These are phyloP conservation scores for Rhizopogon vesiculosus DNA, from an alignment of 768 basidiomycete species.

Conservation along the genomic window DNA sequence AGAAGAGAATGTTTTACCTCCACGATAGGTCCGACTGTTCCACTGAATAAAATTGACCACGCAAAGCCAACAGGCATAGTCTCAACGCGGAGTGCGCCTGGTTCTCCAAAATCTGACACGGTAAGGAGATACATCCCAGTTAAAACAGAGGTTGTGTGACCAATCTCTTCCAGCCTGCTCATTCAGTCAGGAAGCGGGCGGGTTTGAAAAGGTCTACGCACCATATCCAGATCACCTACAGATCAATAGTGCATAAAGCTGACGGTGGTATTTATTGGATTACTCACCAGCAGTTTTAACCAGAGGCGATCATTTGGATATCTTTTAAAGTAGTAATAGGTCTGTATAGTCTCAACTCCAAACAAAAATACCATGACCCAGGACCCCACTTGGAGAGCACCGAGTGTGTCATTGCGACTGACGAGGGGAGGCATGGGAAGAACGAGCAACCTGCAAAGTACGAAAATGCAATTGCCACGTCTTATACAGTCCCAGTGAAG, in stretches of 20 bases:
- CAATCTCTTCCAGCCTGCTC: constrained; percentile 12
- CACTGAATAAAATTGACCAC: constrained; percentile 19
- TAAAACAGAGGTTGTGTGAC: constrained; percentile 16
- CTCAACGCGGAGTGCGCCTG: constrained; percentile 6
- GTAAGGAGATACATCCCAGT: constrained; percentile 19
- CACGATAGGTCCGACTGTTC: constrained; percentile 19
- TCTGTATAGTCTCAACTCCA: constrained; percentile 21
- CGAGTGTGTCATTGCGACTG: not conserved
- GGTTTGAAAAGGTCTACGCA: not conserved
- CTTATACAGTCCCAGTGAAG: not conserved
- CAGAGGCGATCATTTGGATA: constrained; percentile 15
- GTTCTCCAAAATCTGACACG: constrained; percentile 16
- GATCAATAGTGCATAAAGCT: constrained; percentile 4
- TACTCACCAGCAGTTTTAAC: constrained; percentile 15
- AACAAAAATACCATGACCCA: constrained; percentile 19
- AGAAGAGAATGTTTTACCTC: constrained; percentile 6
- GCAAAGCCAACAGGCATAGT: constrained; percentile 10
- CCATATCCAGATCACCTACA: constrained; percentile 1
- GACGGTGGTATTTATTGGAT: not conserved
- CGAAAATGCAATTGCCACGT: not conserved
- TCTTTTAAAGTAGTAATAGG: constrained; percentile 15
- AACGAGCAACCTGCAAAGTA: too few species aligned
- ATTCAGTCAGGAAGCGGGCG: not conserved
- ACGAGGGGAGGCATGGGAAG: not conserved
- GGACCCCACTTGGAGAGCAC: constrained; percentile 23